These are phyloP conservation scores for Pleurotus platypus DNA, from an alignment of 768 basidiomycete species.

Conservation along the genomic window DNA sequence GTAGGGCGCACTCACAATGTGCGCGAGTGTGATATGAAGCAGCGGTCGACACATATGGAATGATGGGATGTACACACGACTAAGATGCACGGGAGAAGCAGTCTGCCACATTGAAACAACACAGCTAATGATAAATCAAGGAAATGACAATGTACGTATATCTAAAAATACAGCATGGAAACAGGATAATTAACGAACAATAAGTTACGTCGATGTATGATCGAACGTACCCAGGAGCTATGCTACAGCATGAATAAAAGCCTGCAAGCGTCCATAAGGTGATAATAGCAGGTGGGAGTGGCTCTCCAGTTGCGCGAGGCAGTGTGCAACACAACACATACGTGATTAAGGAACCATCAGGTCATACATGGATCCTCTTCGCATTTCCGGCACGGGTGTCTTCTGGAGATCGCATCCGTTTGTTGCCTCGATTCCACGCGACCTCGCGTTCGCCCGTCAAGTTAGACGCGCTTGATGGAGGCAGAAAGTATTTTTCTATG, in stretches of 20 bases:
- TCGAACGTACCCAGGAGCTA: not conserved
- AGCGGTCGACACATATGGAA: too few species aligned
- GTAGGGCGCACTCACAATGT: too few species aligned
- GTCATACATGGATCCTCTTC: conserved; percentile 15
- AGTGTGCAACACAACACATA: not conserved
- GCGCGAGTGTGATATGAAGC: too few species aligned
- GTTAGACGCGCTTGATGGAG: conserved; percentile 15
- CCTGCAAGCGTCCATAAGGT: not conserved
- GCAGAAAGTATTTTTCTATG: conserved; percentile 45
- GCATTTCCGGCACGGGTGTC: conserved; percentile 14
- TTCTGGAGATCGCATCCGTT: conserved; percentile 20
- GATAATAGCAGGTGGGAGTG: too few species aligned
- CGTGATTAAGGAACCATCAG: not conserved
- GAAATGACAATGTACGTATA: not conserved
- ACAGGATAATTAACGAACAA: not conserved
- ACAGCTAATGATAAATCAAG: too few species aligned
- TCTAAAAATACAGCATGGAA: conserved; percentile 8
- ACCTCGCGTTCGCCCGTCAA: conserved; percentile 10
- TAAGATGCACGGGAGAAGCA: too few species aligned
- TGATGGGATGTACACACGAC: too few species aligned
- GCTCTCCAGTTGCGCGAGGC: too few species aligned
- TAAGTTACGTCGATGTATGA: not conserved
- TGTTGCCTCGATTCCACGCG: conserved; percentile 18
- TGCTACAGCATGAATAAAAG: conserved; percentile 1
- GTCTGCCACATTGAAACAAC: too few species aligned